Base-by-base conservation (phyloP, 2,329 filamentous ascomycete genomes). In the Diaporthe capsici region DNA sequence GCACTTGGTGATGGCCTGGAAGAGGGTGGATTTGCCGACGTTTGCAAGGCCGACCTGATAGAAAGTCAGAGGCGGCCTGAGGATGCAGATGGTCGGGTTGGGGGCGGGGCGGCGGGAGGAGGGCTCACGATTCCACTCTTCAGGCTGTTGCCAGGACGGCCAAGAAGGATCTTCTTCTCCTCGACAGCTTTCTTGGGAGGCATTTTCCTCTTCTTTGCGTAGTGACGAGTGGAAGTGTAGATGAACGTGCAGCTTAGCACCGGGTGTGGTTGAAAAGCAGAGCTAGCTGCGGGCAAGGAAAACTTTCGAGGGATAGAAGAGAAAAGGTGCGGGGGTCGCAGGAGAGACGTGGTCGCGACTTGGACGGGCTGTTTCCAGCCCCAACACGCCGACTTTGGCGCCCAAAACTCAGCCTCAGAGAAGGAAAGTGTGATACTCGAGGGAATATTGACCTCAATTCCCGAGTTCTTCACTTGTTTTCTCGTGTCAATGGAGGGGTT, bases 1-100 rank as follows among this genome's bases (percentile, higher is more conserved):
- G 87, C 94, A 98, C 90, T 98, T 98, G 84, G 97, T 99, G 87
- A 99, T 98, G 84, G 97, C 95, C 90, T 99, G 97, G 92, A 99
- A 99, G 82, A 99, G 92, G 47, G 97, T 99, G 80, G 97, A 99
- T 90, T 99, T 99, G 86, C 97, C 97, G 81, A 99, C 97, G 87
- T 99, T 99, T 86, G 97, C 97, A 83, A 99, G 93, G 88, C 97
- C 97, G 86, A 99, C 95, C 95, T 98, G 82, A 81, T 81, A 80
- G 80, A 84, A 81, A 84, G 84, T 87, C 84, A 86, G 86, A 79
- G 79, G 78, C 76, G 72, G 73, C 76, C 72, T 74, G 71, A 81
- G 84, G 37, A 61, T 72, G 73, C 76, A 68, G 37, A 44, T 57
- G 73, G 71, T 77, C 76, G 76, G 71, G 61, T 73, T 47, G 47